Evolutionary conservation across 257 asterid genomes (phyloP), one percentile per base, ranked within the genome.

Genomic region (Gentiana dahurica): DNA sequence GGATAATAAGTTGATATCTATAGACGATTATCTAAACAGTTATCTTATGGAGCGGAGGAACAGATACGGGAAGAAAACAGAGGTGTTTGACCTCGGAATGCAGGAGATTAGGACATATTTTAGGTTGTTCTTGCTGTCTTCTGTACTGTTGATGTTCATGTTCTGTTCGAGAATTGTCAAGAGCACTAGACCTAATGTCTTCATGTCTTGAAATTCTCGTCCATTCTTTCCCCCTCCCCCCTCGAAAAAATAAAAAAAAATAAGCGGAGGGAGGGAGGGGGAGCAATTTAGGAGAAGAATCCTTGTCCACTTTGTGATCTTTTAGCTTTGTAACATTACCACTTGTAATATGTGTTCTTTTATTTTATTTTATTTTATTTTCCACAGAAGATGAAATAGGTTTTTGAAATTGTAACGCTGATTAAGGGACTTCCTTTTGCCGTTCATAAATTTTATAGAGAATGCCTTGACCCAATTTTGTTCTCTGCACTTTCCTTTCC

Each of bases 91-190:
- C 57, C 85, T 87, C 34, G 99, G 99, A 57, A 67, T 92, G 82
- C 97, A 88, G 71, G 98, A 92, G 75, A 92, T 88, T 35, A 68
- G 97, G 54, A 74, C 98, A 10, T 92, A 92, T 64, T 92, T 85
- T 77, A 78, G 97, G 60, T 66, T 92, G 81, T 88, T 92, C 77
- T 66, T 87, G 82, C 65, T 92, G 55, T 92, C 98, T 4, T 92
- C 98, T 15, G 95, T 85, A 72, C 83, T 92, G 32, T 68, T 88
- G 78, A 48, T 88, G 79, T 92, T 85, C 80, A 85, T 92, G 97
- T 92, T 92, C 60, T 92, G 98, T 78, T 85, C 95, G 37, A 92
- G 98, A 76, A 88, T 88, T 75, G 68, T 94, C 58, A 92, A 88
- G 87, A 83, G 75, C 69, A 69, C 86, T 35, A 74, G 96, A 53